These are phyloP conservation scores for Picea abies DNA, from an alignment of 83 land plant species.

Conservation along the genomic window DNA sequence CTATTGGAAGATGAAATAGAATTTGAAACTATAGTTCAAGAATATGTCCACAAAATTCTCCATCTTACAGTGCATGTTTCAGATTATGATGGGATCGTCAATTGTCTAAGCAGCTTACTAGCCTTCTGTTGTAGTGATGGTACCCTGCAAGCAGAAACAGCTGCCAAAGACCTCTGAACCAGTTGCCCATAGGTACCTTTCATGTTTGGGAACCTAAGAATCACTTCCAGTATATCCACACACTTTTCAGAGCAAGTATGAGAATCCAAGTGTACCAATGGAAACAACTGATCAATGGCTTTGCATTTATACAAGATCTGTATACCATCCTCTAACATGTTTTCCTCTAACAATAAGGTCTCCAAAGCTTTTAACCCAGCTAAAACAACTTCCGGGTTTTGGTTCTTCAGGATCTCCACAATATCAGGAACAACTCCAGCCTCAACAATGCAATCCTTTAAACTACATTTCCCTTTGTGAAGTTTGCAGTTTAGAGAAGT, in stretches of 20 bases:
- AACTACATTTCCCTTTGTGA: constrained; percentile 12
- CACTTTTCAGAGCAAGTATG: constrained; percentile 13
- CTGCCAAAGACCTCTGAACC: constrained; percentile 13
- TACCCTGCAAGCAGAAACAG: constrained; percentile 16
- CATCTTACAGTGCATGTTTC: not conserved
- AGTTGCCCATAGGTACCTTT: constrained; percentile 2
- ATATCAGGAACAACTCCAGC: constrained; percentile 17
- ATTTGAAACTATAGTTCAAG: not conserved
- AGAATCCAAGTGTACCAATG: constrained; percentile 3
- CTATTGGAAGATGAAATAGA: not conserved
- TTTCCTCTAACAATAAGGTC: constrained; percentile 1
- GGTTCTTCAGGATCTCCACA: constrained; percentile 4
- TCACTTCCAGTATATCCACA: constrained; percentile 13
- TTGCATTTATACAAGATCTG: constrained; percentile 10
- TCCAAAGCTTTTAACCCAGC: constrained; percentile 14
- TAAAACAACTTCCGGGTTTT: constrained; percentile 6
- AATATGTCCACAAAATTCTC: not conserved
- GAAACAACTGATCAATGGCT: constrained; percentile 6
- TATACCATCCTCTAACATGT: constrained; percentile 11
- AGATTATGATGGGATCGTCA: not conserved
- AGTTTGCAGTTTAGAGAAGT: not conserved
- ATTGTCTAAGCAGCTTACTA: constrained; percentile 8
- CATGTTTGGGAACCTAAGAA: constrained; percentile 9
- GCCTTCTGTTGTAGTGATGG: constrained; percentile 14
- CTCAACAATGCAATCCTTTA: constrained; percentile 12